A percentile compares a stretch with the other conserved stretches of the same genome.
phyloP scores from a whole-genome alignment of 306 rosid species.

The Begonia peltatifolia region DNA sequence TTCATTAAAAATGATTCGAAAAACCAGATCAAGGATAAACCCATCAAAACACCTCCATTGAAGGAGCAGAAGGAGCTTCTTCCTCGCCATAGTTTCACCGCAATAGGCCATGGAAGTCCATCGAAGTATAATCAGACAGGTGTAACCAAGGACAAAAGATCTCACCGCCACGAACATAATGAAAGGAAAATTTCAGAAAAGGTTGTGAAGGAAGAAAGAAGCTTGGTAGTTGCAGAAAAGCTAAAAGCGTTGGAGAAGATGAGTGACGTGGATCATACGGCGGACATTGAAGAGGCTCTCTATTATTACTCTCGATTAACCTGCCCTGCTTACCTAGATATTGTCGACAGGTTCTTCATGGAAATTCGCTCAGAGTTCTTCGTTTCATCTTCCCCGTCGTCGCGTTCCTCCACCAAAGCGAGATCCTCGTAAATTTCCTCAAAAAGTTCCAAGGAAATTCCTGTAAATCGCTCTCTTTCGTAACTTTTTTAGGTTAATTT shows the following conservation, averaged over 20 bases:
- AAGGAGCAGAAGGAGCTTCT: constrained; percentile 13
- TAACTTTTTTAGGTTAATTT: too few relatives aligned
- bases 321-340: constrained; percentile 70
- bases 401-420: too few relatives aligned
- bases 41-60: constrained; percentile 4
- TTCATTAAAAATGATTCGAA: too few relatives aligned
- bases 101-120: constrained; percentile 2
- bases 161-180: constrained; percentile 10
- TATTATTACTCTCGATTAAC: constrained; percentile 74
- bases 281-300: constrained; percentile 85
- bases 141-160: too few relatives aligned
- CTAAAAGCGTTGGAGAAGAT: constrained; percentile 62
- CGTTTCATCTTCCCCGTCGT: constrained; percentile 18
- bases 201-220: constrained; percentile 11
- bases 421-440: too few relatives aligned
- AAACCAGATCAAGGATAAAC: background rate
- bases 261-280: constrained; percentile 51
- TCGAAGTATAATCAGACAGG: background rate
- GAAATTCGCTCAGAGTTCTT: constrained; percentile 54
- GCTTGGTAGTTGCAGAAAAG: constrained; percentile 42
- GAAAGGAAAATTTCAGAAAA: constrained; percentile 13
- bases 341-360: constrained; percentile 71
- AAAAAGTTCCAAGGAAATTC: too few relatives aligned
- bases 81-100: too few relatives aligned
- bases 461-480: too few relatives aligned